Base-by-base conservation (phyloP, 441 rosid species). In the Gossypium gossypioides region DNA sequence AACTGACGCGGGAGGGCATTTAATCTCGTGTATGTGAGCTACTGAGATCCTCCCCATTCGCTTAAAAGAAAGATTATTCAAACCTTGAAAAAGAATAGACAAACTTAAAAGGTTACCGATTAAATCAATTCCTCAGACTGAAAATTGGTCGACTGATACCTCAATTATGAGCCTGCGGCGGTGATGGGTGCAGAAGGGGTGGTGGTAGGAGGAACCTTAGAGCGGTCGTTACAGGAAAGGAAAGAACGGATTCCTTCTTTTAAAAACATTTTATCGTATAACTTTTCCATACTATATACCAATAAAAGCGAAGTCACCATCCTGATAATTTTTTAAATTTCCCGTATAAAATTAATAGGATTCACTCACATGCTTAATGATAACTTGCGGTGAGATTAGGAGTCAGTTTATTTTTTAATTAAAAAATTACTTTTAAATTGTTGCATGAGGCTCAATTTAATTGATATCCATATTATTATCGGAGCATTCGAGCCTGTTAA, bases 11-110 rank as follows among this genome's bases (percentile, higher is more conserved):
- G 73, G 40, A 51, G 78, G 80, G 80, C 78, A 63, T 65, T 86
- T 80, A 18, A 69, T 55, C 46, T 89, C 92, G 24, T 75, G 84
- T 2, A 72, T 8, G 80, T 92, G 88, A 15, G 61, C 75, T 46
- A 85, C 61, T 16, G 82, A 76, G 61, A 73, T 77, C 54, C 64
- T 86, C 50, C 50, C 83, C 93, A 91, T 90, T 29, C 6, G 42
- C 6, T 8, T 8, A 40, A 40, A 40, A 40, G 12, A 40, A 66
- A 21, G 61, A 46, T 37, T 15, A 37, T 34, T 42, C 15, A 34
- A 40, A 40, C 12, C 46, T 24, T 16, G 52, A 69, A 34, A 69
- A 40, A 8, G 44, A 40, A 40, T 7, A 8, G 44, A 40, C 42
- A 37, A 9, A 8, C 50, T 62, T 37, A 65, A 12, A 22, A 12